Conservation (phyloP, 108 stramenopile genomes). For the Stephanodiscus triporus region DNA sequence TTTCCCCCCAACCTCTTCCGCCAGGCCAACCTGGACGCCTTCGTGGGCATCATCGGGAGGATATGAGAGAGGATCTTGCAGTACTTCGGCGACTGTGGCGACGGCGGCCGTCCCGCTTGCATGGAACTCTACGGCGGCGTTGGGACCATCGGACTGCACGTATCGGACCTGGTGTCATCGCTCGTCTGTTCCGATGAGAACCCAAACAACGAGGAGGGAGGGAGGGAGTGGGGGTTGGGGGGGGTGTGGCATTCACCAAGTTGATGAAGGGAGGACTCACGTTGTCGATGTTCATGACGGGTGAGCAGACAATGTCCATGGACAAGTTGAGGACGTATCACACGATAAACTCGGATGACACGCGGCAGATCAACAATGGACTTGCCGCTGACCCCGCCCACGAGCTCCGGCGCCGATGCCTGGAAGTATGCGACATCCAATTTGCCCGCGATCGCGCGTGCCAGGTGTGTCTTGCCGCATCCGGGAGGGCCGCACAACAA, state of each 20-base stretch:
- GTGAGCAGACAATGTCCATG: no score
- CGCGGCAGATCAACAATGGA: no score
- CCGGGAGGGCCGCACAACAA: slow-evolving; percentile 98
- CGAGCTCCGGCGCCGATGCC: slow-evolving; percentile 96
- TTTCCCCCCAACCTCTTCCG: slow-evolving; percentile 94
- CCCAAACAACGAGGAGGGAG: slow-evolving; percentile 83
- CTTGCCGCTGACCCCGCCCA: slow-evolving; percentile 95
- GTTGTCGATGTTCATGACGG: no score
- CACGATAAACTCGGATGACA: no score
- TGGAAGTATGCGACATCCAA: slow-evolving; percentile 74
- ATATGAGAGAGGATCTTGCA: no score
- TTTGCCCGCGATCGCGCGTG: slow-evolving; percentile 88
- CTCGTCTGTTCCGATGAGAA: slow-evolving; percentile 91
- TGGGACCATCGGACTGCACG: slow-evolving; percentile 91
- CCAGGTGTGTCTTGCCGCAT: slow-evolving; percentile 96
- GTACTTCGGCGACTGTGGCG: no score
- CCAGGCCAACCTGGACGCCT: slow-evolving; percentile 92
- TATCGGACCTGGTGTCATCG: slow-evolving; percentile 63
- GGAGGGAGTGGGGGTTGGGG: no score
- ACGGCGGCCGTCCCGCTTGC: slow-evolving; percentile 1
- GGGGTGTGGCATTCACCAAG: no score
- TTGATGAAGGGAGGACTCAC: no score
- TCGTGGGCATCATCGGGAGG: slow-evolving; percentile 83
- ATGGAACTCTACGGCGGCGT: slow-evolving; percentile 92
- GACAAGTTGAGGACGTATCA: no score